Base-by-base conservation (phyloP, 805 yeast genomes). In the Saturnispora dispora region DNA sequence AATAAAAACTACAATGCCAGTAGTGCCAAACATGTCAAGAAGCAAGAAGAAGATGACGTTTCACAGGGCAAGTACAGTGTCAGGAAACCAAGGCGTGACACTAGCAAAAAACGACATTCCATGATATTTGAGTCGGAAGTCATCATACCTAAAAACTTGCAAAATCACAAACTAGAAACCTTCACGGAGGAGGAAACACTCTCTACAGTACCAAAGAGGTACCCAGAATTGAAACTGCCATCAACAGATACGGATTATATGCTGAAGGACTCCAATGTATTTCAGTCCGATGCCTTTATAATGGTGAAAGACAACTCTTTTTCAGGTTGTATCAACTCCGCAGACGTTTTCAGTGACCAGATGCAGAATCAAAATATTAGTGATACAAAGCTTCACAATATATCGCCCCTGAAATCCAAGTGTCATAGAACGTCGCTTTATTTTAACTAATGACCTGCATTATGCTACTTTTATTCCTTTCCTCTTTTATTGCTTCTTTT, bases 341-440 rank as follows among this genome's bases (percentile, higher is more conserved):
- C 25, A 13, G 44, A 40, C 30, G n/a, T 40, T 23, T 40, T 40
- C 28, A 23, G 13, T 40, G 30, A 40, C 11, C 30, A 22, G 25
- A 5, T 15, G 15, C n/a, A 25, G 9, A 13, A 40, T 40, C 7
- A 36, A 6, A 36, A 36, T 36, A n/a, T 17, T 8, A n/a, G 18
- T 36, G 22, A 36, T n/a, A 5, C 15, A 8, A 36, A 36, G 4
- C 33, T 30, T 36, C 40, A 40, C 13, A 40, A 23, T 40, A 13
- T 27, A 5, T 40, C 44, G 7, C 44, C 44, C 8, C 22, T 40
- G 30, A 40, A 23, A 23, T 18, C 49, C 18, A 50, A 47, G 17
- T 40, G 50, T 28, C 30, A 45, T 7, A 53, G 56, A 46, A 53
- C 56, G 7, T 51, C 56, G 11, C 36, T 53, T 10, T 46, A 53